phyloP scores from a whole-genome alignment of 2,329 filamentous ascomycete species.

The Tetracladium maxilliforme region DNA sequence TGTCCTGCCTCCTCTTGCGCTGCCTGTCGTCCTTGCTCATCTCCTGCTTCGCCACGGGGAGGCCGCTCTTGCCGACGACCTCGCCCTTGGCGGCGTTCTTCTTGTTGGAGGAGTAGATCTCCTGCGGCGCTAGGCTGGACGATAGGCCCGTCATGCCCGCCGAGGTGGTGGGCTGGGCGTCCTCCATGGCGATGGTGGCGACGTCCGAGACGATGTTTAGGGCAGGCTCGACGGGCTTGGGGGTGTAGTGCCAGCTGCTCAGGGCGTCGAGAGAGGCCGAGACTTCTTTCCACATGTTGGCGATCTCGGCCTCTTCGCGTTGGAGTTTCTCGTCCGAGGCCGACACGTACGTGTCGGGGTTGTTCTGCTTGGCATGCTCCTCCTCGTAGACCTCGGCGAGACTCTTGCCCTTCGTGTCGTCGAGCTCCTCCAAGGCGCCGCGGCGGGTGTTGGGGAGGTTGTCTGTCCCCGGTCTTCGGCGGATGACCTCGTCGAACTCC shows the following conservation, averaged over 20 bases:
- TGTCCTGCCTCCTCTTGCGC: conserved; percentile 62
- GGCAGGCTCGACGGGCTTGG: conserved; percentile 66
- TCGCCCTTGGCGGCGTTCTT: conserved; percentile 47
- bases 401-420: conserved; percentile 71
- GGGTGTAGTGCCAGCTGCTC: conserved; percentile 90
- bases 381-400: conserved; percentile 91
- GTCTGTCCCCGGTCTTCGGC: conserved; percentile 63
- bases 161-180: conserved; percentile 75
- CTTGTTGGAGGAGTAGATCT: conserved; percentile 75
- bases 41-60: conserved; percentile 69
- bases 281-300: conserved; percentile 69
- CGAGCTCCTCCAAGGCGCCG: conserved; percentile 58
- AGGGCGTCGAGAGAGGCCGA: conserved; percentile 73
- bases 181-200: conserved; percentile 87
- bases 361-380: conserved; percentile 65
- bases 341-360: conserved; percentile 69
- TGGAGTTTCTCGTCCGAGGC: conserved; percentile 68
- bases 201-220: conserved; percentile 83
- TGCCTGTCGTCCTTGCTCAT: conserved; percentile 78
- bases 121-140: conserved; percentile 80
- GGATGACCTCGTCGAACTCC: conserved; percentile 84
- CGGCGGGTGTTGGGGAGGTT: conserved; percentile 48
- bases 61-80: conserved; percentile 61
- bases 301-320: conserved; percentile 73
- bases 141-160: conserved; percentile 53